Percentiles rank a stretch among this genome's conserved stretches.
phyloP scores from a whole-genome alignment of 805 yeast species.

The Candida pini region DNA sequence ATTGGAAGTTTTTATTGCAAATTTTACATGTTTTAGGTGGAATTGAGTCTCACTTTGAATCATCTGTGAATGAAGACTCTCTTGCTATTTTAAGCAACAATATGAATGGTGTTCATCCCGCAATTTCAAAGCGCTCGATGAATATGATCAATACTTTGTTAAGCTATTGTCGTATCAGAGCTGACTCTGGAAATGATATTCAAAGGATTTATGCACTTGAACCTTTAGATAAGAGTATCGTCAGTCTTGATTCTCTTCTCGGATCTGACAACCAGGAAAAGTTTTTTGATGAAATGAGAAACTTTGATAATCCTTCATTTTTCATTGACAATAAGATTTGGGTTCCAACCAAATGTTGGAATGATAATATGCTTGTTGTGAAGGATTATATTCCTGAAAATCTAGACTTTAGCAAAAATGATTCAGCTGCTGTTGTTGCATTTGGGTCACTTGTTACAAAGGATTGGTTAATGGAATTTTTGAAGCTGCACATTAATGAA shows the following conservation, averaged over 20 bases:
- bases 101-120: conserved; percentile 63
- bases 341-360: conserved; percentile 78
- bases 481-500: conserved; percentile 52
- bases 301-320: conserved; percentile 40
- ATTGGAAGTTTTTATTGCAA: conserved; percentile 54
- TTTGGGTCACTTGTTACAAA: conserved; percentile 44
- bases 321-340: conserved; percentile 53
- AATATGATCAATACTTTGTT: conserved; percentile 54
- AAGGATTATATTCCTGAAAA: conserved; percentile 24
- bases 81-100: conserved; percentile 39
- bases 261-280: conserved; percentile 19
- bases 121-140: conserved; percentile 52
- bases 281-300: conserved; percentile 49
- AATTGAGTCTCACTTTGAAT: conserved; percentile 50
- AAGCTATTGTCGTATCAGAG: conserved; percentile 22
- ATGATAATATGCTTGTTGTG: conserved; percentile 43
- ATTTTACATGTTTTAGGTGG: conserved; percentile 46
- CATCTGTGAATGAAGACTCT: conserved; percentile 35
- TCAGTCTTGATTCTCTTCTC: conserved; percentile 8
- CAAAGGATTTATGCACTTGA: conserved; percentile 29
- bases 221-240: conserved; percentile 25
- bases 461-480: conserved; percentile 52
- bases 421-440: conserved; percentile 33
- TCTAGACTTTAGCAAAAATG: conserved; percentile 35
- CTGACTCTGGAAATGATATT: conserved; percentile 33